A percentile compares a stretch with the other conserved stretches of the same genome.
phyloP scores from a whole-genome alignment of 176 grass and related monocot genomes.

The Canna indica region DNA sequence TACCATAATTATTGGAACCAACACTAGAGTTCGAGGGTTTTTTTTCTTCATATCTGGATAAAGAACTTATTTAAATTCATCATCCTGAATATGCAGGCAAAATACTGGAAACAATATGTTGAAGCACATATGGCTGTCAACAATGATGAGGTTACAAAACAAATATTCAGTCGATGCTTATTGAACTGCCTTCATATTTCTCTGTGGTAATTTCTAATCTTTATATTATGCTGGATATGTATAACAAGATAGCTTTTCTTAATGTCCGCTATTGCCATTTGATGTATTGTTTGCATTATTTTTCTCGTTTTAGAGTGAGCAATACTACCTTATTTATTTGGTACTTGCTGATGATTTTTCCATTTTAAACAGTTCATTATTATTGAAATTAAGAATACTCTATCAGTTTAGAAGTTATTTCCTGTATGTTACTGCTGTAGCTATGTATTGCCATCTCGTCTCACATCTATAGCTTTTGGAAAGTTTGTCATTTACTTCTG shows the following conservation, averaged over 20 bases:
- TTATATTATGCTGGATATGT: not conserved
- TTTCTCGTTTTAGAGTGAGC: not conserved
- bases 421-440: not conserved
- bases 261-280: not conserved
- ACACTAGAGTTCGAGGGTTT: not conserved
- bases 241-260: not conserved
- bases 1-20: not conserved
- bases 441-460: not conserved
- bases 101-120: conserved; percentile 98
- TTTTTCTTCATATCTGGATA: not conserved
- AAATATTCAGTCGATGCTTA: conserved; percentile 90
- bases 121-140: conserved; percentile 71
- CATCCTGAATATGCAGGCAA: conserved; percentile 36
- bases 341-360: not conserved
- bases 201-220: conserved; percentile 65
- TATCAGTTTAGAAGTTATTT: not conserved
- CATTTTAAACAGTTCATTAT: not conserved
- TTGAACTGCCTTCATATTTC: conserved; percentile 77
- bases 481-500: not conserved
- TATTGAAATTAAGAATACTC: not conserved
- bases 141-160: conserved; percentile 68
- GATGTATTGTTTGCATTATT: not conserved
- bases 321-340: not conserved
- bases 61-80: not conserved
- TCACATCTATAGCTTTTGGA: not conserved